Evolutionary conservation across 768 basidiomycete genomes (phyloP).

Genomic region (Kwoniella botswanensis): DNA sequence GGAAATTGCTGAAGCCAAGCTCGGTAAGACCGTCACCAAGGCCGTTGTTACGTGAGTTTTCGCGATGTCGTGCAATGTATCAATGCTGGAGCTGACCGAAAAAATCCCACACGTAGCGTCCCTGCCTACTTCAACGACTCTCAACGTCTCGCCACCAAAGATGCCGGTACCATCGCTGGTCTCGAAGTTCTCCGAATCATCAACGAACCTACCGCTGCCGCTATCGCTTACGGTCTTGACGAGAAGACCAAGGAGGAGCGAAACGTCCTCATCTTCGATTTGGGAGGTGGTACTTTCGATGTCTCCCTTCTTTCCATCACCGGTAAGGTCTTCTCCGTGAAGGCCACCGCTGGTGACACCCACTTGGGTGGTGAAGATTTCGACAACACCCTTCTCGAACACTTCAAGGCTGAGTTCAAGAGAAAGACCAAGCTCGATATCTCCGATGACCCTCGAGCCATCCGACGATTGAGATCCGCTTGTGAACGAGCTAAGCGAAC

Average conservation of each 20-base stretch:
- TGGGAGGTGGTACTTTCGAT: conserved; percentile 99
- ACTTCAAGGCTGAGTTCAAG: conserved; percentile 99
- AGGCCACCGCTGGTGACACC: conserved; percentile 98
- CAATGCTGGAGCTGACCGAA: conserved; percentile 14
- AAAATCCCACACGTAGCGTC: conserved; percentile 62
- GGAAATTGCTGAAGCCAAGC: conserved; percentile 98
- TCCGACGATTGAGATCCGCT: conserved; percentile 90
- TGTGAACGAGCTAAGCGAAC: conserved; percentile 99
- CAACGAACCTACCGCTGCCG: conserved; percentile 99
- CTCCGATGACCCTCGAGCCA: conserved; percentile 94
- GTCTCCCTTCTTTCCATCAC: conserved; percentile 97
- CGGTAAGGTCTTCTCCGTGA: conserved; percentile 82
- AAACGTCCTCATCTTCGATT: conserved; percentile 99
- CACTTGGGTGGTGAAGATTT: conserved; percentile 99
- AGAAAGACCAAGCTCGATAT: conserved; percentile 96
- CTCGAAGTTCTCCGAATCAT: conserved; percentile 99
- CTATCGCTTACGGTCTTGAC: conserved; percentile 95
- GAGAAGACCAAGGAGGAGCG: conserved; percentile 92
- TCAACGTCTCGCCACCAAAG: conserved; percentile 98
- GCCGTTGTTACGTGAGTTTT: conserved; percentile 90
- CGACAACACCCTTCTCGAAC: conserved; percentile 95
- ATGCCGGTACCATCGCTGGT: conserved; percentile 96
- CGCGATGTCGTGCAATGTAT: conserved; percentile 7
- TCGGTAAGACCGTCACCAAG: conserved; percentile 97
- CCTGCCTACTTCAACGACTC: conserved; percentile 99